Base-by-base conservation (phyloP, 306 rosid species). In the Astragalus glycyphyllos region DNA sequence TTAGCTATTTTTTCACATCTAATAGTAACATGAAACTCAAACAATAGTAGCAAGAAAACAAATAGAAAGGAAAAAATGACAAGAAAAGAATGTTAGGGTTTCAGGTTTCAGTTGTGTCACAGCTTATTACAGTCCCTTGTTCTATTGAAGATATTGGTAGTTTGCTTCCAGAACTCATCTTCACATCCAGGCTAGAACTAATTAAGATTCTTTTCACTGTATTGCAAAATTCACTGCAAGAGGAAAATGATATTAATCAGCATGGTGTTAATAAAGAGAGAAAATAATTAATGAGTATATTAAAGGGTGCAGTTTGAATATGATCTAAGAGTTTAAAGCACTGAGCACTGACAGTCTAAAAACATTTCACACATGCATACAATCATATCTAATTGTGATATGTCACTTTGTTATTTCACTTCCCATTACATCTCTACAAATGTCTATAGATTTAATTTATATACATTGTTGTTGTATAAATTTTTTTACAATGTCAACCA, bases 181-280 rank as follows among this genome's bases (percentile, higher is more conserved):
- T 94, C 71, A 91, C 90, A 55, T 91, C 92, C 72, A 77, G 86
- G 77, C 90, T 87, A n/a, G 90, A 90, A 62, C 92, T 86, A 51
- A 95, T 91, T 29, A 87, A 85, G 78, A 95, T 95, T 79, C 96
- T 87, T 62, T 82, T 89, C 71, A 87, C 99, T 86, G 91, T 85
- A 51, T 76, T 85, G 74, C 97, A 95, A 83, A 95, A 95, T 73
- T 91, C 96, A 42, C 99, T 95, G 86, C 75, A 77, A 67, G 56
- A 79, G 50, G 42, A 68, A 16, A 46, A 73, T 10, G 34, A 49
- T 11, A 63, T 5, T 65, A 31, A 32, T 32, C 9, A 76, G 47
- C 10, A 45, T 59, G 49, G 32, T 13, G 40, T 58, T 44, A 15
- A 38, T 17, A 17, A 7, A 26, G 41, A 8, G 32, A 67, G 44